Evolutionary conservation across 1,139 yeast genomes (phyloP).

Genomic region (Yamadazyma pseudoaaseri): DNA sequence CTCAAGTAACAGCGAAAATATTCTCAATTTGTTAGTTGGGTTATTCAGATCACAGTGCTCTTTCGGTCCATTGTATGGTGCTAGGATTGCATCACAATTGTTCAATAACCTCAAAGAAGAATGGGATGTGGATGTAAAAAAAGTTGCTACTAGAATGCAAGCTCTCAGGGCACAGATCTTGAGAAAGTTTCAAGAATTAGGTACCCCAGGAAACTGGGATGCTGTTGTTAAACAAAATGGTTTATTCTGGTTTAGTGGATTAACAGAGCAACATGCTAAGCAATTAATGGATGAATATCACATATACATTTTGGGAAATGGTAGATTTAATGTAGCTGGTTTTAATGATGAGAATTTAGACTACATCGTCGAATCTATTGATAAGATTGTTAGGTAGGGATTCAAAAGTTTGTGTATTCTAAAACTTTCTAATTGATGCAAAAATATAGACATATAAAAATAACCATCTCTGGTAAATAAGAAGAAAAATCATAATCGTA

Average conservation of each 20-base stretch:
- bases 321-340: constrained; percentile 47
- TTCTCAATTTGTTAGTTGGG: constrained; percentile 26
- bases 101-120: constrained; percentile 22
- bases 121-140: constrained; percentile 37
- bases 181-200: constrained; percentile 26
- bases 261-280: constrained; percentile 30
- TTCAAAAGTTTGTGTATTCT: background rate
- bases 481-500: background rate
- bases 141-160: constrained; percentile 29
- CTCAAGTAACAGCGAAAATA: constrained; percentile 17
- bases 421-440: background rate
- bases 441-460: too few species aligned
- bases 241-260: constrained; percentile 46
- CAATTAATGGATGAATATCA: constrained; percentile 32
- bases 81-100: constrained; percentile 34
- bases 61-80: constrained; percentile 49
- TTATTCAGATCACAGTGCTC: constrained; percentile 40
- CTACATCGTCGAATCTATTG: constrained; percentile 34
- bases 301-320: constrained; percentile 35
- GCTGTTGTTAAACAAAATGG: constrained; percentile 37
- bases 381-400: constrained; percentile 34
- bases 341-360: constrained; percentile 36
- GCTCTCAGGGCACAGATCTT: constrained; percentile 27
- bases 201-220: constrained; percentile 46
- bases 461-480: background rate